These are phyloP conservation scores for Colletotrichum tanaceti DNA, from an alignment of 2,329 filamentous ascomycete genomes.

Conservation along the genomic window DNA sequence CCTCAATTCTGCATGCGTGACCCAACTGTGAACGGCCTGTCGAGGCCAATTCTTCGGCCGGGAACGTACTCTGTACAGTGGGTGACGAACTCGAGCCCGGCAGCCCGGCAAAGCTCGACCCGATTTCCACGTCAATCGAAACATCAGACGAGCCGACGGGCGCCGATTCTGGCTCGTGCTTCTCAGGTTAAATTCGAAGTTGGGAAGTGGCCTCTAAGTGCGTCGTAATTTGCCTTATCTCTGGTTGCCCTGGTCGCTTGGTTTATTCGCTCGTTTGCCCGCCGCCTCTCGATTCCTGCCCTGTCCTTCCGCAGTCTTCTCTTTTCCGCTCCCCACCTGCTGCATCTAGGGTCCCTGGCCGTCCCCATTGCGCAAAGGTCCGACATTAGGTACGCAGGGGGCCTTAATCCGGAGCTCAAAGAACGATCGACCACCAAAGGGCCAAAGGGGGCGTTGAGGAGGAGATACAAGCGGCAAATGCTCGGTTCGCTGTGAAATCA, in stretches of 20 bases:
- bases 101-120: constrained; percentile 12
- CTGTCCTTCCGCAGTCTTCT: constrained; percentile 6
- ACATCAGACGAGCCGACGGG: constrained; percentile 20
- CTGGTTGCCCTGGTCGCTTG: constrained; percentile 12
- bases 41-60: neutral
- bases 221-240: constrained; percentile 21
- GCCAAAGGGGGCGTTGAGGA: neutral
- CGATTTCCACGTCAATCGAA: constrained; percentile 26
- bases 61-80: constrained; percentile 21
- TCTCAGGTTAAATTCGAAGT: constrained; percentile 7
- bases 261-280: constrained; percentile 19
- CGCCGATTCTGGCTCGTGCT: constrained; percentile 33
- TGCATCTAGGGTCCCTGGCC: constrained; percentile 12
- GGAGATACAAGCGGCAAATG: constrained; percentile 7
- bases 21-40: constrained; percentile 17
- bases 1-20: neutral
- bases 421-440: constrained; percentile 17
- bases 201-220: constrained; percentile 17
- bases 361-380: constrained; percentile 11
- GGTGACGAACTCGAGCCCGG: constrained; percentile 17
- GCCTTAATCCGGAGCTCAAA: constrained; percentile 13
- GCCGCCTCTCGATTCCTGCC: constrained; percentile 5
- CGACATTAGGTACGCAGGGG: constrained; percentile 14
- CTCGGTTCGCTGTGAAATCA: constrained; percentile 18
- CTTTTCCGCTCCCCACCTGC: constrained; percentile 4